Evolutionary conservation across 78 protist species (phyloP).

Genomic region (Tieghemostelium lacteum): DNA sequence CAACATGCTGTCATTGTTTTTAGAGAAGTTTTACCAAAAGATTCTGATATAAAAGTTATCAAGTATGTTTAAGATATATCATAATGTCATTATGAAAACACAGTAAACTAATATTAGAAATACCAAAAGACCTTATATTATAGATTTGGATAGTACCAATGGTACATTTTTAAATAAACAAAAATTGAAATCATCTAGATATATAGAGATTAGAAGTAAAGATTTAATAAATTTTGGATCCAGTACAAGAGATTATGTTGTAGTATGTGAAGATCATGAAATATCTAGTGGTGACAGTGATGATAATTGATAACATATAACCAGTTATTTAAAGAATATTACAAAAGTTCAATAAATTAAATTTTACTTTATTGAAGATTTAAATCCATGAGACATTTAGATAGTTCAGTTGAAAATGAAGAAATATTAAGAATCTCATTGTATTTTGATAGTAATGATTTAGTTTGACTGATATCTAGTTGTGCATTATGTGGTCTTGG

Average conservation of each 20-base stretch:
- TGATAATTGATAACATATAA: too few relatives aligned
- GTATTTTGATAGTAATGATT: neutral
- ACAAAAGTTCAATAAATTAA: too few relatives aligned
- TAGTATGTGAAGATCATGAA: slow-evolving; percentile 78
- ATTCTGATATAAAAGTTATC: slow-evolving; percentile 9
- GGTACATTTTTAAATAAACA: slow-evolving; percentile 88
- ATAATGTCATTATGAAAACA: neutral
- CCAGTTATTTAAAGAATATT: too few relatives aligned
- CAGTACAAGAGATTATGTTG: slow-evolving; percentile 88
- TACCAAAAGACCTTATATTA: slow-evolving; percentile 83
- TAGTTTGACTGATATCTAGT: slow-evolving; percentile 17
- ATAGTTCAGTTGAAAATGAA: neutral
- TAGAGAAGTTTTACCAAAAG: slow-evolving; percentile 11
- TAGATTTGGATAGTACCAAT: slow-evolving; percentile 92
- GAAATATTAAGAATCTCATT: too few relatives aligned
- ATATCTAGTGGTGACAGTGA: neutral
- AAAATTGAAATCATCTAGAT: slow-evolving; percentile 67
- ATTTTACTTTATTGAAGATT: too few relatives aligned
- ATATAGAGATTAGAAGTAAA: slow-evolving; percentile 77
- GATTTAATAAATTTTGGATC: slow-evolving; percentile 89
- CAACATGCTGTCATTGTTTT: slow-evolving; percentile 94
- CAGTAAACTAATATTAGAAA: neutral
- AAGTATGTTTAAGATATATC: neutral
- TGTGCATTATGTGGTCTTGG: slow-evolving; percentile 56
- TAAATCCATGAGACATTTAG: neutral